Base-by-base conservation (phyloP, 495 filamentous ascomycete genomes). In the Hypomontagnella submonticulosa region DNA sequence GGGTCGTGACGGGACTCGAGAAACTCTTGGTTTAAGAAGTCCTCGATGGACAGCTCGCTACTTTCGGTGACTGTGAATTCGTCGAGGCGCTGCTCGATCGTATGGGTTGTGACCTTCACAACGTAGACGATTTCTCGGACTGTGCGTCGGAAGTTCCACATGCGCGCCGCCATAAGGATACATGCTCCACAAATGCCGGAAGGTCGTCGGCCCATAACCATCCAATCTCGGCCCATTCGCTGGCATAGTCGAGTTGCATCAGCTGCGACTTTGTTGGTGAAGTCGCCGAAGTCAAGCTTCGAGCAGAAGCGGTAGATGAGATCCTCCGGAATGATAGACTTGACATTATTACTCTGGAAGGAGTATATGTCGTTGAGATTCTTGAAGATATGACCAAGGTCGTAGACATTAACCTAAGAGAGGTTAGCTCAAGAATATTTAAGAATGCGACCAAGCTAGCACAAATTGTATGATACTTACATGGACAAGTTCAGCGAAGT, bases 151-250 rank as follows among this genome's bases (percentile, higher is more conserved):
- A 94, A 98, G 75, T 97, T 97, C 81, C 97, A 96, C 88, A 97
- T 97, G 32, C 96, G 90, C 8, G 95, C 92, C 16, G 95, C 96
- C 64, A 99, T 87, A 64, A 99, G 91, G 57, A 99, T 83, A 59
- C 92, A 93, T 8, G 95, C 96, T 59, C 95, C 96, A 76, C 92
- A 97, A 42, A 98, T 87, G 70, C 96, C 95, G 20, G 95, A 92
- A 42, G 96, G 96, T 40, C 93, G 87, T 71, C 95, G 92, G 67
- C 95, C 95, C 46, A 89, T 89, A 7, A 91, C 89, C 86, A 99
- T 97, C 91, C 94, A 97, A 76, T 99, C 95, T 20, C 90, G 84
- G 49, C 90, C 90, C 95, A 99, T 98, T 41, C 95, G 88, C 71
- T 91, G 87, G 30, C 96, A 87, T 49, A 99, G 89, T 30, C 88